A percentile compares a stretch with the other conserved stretches of the same genome.
phyloP scores from a whole-genome alignment of 148 eudicot species.

The Chenopodium album region DNA sequence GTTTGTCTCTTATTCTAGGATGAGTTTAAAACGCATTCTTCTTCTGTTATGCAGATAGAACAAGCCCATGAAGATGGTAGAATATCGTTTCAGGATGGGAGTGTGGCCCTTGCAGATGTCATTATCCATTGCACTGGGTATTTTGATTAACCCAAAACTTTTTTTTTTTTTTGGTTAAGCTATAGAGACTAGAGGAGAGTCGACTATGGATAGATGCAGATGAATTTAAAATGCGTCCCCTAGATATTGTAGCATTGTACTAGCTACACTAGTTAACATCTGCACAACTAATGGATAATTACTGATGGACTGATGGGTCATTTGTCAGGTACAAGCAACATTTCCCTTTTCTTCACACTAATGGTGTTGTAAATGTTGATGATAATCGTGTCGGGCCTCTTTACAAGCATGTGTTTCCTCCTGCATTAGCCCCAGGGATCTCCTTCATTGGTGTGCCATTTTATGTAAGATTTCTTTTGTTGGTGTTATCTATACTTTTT shows the following conservation, averaged over 20 bases:
- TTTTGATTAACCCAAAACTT: neutral
- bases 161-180: no score
- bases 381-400: constrained; percentile 90
- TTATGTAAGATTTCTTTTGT: constrained; percentile 38
- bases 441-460: constrained; percentile 87
- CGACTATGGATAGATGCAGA: neutral
- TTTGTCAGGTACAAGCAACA: constrained; percentile 69
- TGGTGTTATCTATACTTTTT: neutral
- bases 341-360: constrained; percentile 72
- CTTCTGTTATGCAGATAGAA: constrained; percentile 53
- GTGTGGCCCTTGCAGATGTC: constrained; percentile 51
- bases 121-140: constrained; percentile 95
- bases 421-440: constrained; percentile 76
- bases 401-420: constrained; percentile 87
- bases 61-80: constrained; percentile 61
- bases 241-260: neutral
- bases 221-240: neutral
- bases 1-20: constrained; percentile 10
- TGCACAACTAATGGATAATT: neutral
- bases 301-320: neutral
- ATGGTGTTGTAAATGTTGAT: constrained; percentile 53
- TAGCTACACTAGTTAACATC: neutral
- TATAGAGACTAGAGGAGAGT: neutral
- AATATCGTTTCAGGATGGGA: constrained; percentile 59
- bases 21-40: constrained; percentile 10